Evolutionary conservation across 73 alveolate species (phyloP).

Genomic region (Paramecium sexaurelia): DNA sequence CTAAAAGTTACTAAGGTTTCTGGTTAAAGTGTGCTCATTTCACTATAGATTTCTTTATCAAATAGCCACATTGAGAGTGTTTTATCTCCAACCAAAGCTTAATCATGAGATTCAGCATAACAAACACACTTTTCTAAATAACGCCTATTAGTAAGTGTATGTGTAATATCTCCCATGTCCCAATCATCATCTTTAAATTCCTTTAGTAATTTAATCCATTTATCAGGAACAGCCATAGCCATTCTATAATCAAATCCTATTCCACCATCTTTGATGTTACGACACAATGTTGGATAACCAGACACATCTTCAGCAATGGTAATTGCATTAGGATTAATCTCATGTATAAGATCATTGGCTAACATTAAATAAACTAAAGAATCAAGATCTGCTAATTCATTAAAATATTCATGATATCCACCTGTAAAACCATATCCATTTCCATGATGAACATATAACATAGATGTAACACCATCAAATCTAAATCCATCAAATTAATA

Average conservation of each 20-base stretch:
- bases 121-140: constrained; percentile 92
- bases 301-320: constrained; percentile 98
- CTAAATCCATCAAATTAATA: constrained; percentile 98
- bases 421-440: constrained; percentile 92
- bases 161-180: constrained; percentile 91
- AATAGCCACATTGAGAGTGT: constrained; percentile 96
- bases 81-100: constrained; percentile 97
- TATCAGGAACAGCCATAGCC: constrained; percentile 96
- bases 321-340: constrained; percentile 90
- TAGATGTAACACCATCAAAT: constrained; percentile 99
- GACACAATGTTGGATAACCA: constrained; percentile 98
- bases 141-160: constrained; percentile 91
- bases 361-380: constrained; percentile 89
- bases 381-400: constrained; percentile 88
- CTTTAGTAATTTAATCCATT: constrained; percentile 78
- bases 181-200: constrained; percentile 96
- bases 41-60: constrained; percentile 88
- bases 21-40: constrained; percentile 79
- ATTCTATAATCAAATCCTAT: constrained; percentile 97
- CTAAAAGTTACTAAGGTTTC: constrained; percentile 87
- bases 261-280: constrained; percentile 98
- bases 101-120: constrained; percentile 98
- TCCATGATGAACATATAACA: constrained; percentile 98
- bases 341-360: constrained; percentile 96
- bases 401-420: constrained; percentile 93